A percentile compares a stretch with the other conserved stretches of the same genome.
phyloP scores from a whole-genome alignment of 2,329 filamentous ascomycete species.

The Colletotrichum theobromicola region DNA sequence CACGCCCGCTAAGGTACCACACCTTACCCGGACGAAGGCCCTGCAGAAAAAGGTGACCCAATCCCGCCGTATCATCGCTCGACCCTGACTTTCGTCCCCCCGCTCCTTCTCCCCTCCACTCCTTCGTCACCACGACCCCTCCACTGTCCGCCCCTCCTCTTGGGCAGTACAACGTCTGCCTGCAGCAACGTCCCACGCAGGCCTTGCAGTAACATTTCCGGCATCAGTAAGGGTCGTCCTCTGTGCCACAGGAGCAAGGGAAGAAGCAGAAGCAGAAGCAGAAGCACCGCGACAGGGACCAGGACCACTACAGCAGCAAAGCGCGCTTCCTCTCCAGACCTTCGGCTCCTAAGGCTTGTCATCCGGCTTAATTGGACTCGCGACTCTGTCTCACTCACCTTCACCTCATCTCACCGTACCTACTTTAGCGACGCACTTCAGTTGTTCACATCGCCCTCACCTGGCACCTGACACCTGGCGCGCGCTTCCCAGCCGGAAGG shows the following conservation, averaged over 20 bases:
- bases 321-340: neutral
- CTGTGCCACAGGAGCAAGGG: neutral
- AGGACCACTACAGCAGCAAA: neutral
- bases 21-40: neutral
- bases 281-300: neutral
- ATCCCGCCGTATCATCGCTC: slow-evolving; percentile 11
- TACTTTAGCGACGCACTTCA: neutral
- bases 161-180: neutral
- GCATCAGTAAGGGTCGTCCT: neutral
- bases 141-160: slow-evolving; percentile 4
- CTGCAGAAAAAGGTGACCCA: slow-evolving; percentile 9
- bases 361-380: neutral
- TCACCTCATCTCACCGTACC: neutral
- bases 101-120: neutral
- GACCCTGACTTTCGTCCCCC: slow-evolving; percentile 14
- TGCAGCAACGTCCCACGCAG: neutral
- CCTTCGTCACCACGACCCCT: slow-evolving; percentile 3
- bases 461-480: neutral
- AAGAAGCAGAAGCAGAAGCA: neutral
- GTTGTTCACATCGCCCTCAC: neutral
- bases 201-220: neutral
- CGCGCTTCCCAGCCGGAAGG: neutral
- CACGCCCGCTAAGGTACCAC: neutral
- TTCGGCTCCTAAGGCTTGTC: neutral
- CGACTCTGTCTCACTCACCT: neutral